Evolutionary conservation across 768 basidiomycete species (phyloP).

Genomic region (Leucosporidium scottii): DNA sequence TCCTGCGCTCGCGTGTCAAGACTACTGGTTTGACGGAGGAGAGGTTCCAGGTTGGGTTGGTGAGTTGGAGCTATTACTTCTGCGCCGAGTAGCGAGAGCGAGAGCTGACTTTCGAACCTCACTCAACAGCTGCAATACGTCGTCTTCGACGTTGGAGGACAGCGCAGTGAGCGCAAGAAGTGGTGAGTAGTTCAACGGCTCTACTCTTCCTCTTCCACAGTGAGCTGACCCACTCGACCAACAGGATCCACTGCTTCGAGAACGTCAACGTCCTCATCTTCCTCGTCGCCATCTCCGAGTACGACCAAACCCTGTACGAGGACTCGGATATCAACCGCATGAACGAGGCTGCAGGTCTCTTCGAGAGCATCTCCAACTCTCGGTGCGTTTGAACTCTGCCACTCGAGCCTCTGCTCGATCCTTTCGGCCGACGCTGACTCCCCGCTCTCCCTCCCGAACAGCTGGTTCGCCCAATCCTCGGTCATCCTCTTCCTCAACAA

Average conservation of each 20-base stretch:
- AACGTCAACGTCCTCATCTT: conserved; percentile 92
- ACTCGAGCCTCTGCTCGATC: no score
- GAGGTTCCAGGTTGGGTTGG: conserved; percentile 74
- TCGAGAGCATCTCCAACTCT: conserved; percentile 78
- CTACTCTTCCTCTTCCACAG: not conserved
- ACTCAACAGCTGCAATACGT: conserved; percentile 44
- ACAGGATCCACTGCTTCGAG: conserved; percentile 79
- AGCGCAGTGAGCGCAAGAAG: conserved; percentile 82
- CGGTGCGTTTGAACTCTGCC: conserved; percentile 44
- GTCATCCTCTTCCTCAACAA: conserved; percentile 53
- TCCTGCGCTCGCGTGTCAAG: conserved; percentile 86
- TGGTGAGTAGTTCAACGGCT: conserved; percentile 48
- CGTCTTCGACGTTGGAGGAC: conserved; percentile 83
- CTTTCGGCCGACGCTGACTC: not conserved
- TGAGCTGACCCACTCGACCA: not conserved
- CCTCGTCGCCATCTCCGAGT: conserved; percentile 87
- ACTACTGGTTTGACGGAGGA: conserved; percentile 98
- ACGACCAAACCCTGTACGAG: conserved; percentile 77
- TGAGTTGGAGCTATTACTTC: conserved; percentile 71
- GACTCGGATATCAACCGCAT: conserved; percentile 63
- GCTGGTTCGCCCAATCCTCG: conserved; percentile 89
- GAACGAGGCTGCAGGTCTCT: conserved; percentile 92
- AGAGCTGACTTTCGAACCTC: not conserved
- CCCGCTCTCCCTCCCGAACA: not conserved
- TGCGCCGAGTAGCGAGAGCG: conserved; percentile 10